These are phyloP conservation scores for Pythium pyrilobum DNA, from an alignment of 352 stramenopile species.

Conservation along the genomic window DNA sequence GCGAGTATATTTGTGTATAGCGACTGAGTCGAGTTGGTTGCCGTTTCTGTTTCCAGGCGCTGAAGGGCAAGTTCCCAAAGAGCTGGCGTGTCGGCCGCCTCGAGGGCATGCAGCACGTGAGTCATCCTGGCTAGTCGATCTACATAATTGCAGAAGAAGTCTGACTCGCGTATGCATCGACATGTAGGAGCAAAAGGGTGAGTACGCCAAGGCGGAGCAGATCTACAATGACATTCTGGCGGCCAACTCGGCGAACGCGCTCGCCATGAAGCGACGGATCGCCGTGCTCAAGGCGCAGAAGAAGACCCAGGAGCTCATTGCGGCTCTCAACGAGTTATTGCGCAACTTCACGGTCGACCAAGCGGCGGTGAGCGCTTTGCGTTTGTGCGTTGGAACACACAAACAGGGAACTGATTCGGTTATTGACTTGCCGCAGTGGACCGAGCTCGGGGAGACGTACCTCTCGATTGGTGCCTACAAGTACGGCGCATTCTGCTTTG, in stretches of 20 bases:
- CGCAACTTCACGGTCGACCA: conserved; percentile 29
- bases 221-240: conserved; percentile 35
- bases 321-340: conserved; percentile 29
- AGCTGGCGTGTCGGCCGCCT: conserved; percentile 30
- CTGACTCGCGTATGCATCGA: neutral
- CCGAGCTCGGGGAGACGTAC: conserved; percentile 31
- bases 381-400: neutral
- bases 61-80: conserved; percentile 34
- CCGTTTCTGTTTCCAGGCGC: no score
- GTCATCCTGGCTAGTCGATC: neutral
- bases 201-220: conserved; percentile 31
- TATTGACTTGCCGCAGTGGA: conserved; percentile 20
- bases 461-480: conserved; percentile 24
- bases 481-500: conserved; percentile 41
- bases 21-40: no score
- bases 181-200: conserved; percentile 24
- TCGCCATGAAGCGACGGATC: conserved; percentile 36
- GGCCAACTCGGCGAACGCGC: conserved; percentile 33
- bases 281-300: conserved; percentile 31
- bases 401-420: neutral
- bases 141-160: neutral
- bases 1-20: no score
- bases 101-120: conserved; percentile 29
- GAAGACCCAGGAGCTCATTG: conserved; percentile 33
- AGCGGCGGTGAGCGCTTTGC: conserved; percentile 11